A percentile compares a stretch with the other conserved stretches of the same genome.
Evolutionary conservation across 805 yeast species (phyloP).

Genomic region (Metschnikowia colocasiae): DNA sequence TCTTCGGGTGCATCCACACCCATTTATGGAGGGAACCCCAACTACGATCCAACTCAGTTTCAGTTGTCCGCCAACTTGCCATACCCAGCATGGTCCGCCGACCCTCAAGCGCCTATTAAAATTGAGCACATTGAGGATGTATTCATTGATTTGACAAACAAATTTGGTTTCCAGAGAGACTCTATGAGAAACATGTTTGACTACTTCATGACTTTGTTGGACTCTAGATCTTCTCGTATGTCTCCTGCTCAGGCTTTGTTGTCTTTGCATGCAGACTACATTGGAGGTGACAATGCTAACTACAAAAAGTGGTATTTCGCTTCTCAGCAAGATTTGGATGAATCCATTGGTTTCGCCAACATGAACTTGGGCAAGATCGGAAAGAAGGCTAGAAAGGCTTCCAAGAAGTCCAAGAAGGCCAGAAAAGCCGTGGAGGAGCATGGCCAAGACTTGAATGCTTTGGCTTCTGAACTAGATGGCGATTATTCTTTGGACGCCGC

Average conservation of each 20-base stretch:
- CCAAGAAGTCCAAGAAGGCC: slow-evolving; percentile 76
- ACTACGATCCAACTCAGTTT: slow-evolving; percentile 58
- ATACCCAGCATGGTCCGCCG: slow-evolving; percentile 99
- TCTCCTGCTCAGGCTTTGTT: slow-evolving; percentile 83
- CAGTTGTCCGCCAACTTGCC: slow-evolving; percentile 84
- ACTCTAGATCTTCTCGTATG: slow-evolving; percentile 84
- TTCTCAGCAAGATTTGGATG: slow-evolving; percentile 83
- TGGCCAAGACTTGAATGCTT: slow-evolving; percentile 56
- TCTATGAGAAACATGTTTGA: slow-evolving; percentile 91
- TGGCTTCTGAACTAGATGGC: slow-evolving; percentile 72
- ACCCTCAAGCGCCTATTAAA: slow-evolving; percentile 80
- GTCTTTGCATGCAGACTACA: slow-evolving; percentile 80
- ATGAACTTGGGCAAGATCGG: slow-evolving; percentile 74
- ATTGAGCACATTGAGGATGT: slow-evolving; percentile 83
- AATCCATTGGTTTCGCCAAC: slow-evolving; percentile 77
- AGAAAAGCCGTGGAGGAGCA: slow-evolving; percentile 64
- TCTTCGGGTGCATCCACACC: slow-evolving; percentile 96
- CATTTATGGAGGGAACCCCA: slow-evolving; percentile 61
- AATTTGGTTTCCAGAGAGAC: slow-evolving; percentile 88
- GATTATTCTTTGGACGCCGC: slow-evolving; percentile 80
- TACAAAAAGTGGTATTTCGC: slow-evolving; percentile 88
- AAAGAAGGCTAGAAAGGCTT: slow-evolving; percentile 75
- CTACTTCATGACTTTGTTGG: slow-evolving; percentile 79
- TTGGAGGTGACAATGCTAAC: slow-evolving; percentile 84
- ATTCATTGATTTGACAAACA: slow-evolving; percentile 76